Base-by-base conservation (phyloP, 495 filamentous ascomycete genomes). In the Friedmanniomyces simplex region DNA sequence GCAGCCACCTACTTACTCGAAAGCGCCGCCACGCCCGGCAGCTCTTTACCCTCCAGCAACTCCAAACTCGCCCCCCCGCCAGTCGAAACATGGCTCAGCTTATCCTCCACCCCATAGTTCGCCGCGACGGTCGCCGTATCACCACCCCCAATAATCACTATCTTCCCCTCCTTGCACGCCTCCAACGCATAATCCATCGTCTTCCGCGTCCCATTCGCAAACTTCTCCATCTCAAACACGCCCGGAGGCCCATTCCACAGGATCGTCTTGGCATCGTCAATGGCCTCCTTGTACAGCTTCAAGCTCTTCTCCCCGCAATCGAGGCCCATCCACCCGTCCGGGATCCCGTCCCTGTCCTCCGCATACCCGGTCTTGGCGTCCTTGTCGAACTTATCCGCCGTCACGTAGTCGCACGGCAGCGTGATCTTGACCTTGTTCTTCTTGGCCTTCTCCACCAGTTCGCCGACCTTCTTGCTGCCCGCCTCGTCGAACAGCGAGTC, bases 41-140 rank as follows among this genome's bases (percentile, higher is more conserved):
- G 76, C 46, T 87, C 93, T 80, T 97, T 97, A 71, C 94, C 93
- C 79, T 99, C 93, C 55, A 99, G 78, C 60, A 99, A 77, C 77
- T 97, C 94, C 57, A 99, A 79, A 58, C 87, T 93, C 60, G 93
- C 93, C 72, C 93, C 93, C 66, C 93, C 93, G 62, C 93, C 93
- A 30, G 93, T 99, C 37, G 89, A 95, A 55, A 99, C 94, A 75
- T 99, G 93, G 75, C 88, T 95, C 70, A 97, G 79, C 80, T 96
- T 95, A 72, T 87, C 83, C 80, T 99, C 93, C 41, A 84, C 89
- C 32, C 85, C 84, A 68, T 95, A 97, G 79, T 99, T 96, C 69
- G 91, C 91, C 51, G 94, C 93, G 26, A 96, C 94, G 37, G 93
- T 99, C 42, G 93, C 93, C 45, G 93, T 99, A 73, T 99, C 93